phyloP scores from a whole-genome alignment of 2,329 filamentous ascomycete species.

The Scorias spongiosa region DNA sequence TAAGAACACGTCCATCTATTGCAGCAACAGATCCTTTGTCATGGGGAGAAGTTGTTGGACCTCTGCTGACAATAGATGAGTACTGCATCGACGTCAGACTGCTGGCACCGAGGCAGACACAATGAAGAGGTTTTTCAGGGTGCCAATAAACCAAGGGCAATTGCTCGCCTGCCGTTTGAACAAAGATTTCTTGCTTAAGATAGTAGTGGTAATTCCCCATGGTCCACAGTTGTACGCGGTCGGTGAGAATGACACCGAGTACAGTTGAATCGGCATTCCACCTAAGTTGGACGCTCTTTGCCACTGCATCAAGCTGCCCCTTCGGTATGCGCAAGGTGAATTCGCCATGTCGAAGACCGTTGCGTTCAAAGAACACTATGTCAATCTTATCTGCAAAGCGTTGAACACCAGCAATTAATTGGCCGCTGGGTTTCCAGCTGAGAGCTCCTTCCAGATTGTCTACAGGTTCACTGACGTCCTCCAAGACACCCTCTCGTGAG shows the following conservation, averaged over 20 bases:
- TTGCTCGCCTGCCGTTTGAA: constrained; percentile 8
- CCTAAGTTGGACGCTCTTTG: constrained; percentile 47
- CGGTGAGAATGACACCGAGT: constrained; percentile 60
- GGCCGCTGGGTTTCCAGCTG: constrained; percentile 84
- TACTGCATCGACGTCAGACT: constrained; percentile 38
- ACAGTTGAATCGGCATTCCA: constrained; percentile 94
- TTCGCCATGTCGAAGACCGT: constrained; percentile 90
- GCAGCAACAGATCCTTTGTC: constrained; percentile 72
- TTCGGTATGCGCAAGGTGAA: constrained; percentile 61
- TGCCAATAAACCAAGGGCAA: constrained; percentile 47
- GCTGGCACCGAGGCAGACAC: constrained; percentile 27
- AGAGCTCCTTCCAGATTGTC: constrained; percentile 76
- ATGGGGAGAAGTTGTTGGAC: constrained; percentile 52
- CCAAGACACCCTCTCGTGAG: constrained; percentile 74
- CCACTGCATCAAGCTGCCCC: constrained; percentile 40
- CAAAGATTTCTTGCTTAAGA: constrained; percentile 69
- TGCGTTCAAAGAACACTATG: constrained; percentile 90
- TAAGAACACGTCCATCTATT: constrained; percentile 66
- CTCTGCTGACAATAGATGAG: constrained; percentile 51
- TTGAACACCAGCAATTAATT: constrained; percentile 77
- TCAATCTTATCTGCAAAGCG: constrained; percentile 53
- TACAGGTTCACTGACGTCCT: constrained; percentile 88
- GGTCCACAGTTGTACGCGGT: constrained; percentile 84
- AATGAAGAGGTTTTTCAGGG: constrained; percentile 62
- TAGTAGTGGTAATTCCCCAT: constrained; percentile 98